Percentiles rank a stretch among this genome's conserved stretches.
Evolutionary conservation across 352 stramenopile genomes (phyloP).

Genomic region (Phytophthora quininea): DNA sequence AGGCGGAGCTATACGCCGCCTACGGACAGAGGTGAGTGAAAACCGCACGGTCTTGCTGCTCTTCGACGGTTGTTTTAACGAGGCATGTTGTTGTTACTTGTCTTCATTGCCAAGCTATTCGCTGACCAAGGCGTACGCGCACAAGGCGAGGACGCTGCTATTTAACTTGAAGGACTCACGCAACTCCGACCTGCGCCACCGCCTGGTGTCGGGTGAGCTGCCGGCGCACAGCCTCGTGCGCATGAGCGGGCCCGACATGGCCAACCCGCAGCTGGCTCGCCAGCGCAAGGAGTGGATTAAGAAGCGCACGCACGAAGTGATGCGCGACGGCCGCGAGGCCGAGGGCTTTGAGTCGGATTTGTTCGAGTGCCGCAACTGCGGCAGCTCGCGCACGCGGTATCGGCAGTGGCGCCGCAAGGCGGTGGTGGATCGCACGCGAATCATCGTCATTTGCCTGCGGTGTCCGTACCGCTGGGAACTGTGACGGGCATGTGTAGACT

Average conservation of each 20-base stretch:
- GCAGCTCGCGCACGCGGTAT: slow-evolving; percentile 76
- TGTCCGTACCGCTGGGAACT: slow-evolving; percentile 85
- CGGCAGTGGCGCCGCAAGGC: slow-evolving; percentile 84
- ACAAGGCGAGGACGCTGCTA: slow-evolving; percentile 79
- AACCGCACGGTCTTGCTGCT: background rate
- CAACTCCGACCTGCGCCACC: slow-evolving; percentile 69
- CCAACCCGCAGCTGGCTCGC: slow-evolving; percentile 82
- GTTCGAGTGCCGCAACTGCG: slow-evolving; percentile 85
- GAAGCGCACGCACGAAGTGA: slow-evolving; percentile 86
- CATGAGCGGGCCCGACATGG: slow-evolving; percentile 83
- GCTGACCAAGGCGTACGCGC: slow-evolving; percentile 77
- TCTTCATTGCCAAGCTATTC: slow-evolving; percentile 42
- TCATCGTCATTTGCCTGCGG: slow-evolving; percentile 79
- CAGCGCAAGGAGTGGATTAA: slow-evolving; percentile 88
- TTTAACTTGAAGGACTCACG: slow-evolving; percentile 86
- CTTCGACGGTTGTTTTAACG: background rate
- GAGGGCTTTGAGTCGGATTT: slow-evolving; percentile 81
- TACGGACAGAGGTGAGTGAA: slow-evolving; percentile 61
- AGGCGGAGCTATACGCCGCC: slow-evolving; percentile 58
- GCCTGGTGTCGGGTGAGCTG: slow-evolving; percentile 69
- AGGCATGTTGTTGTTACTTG: background rate
- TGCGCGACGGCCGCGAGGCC: slow-evolving; percentile 65
- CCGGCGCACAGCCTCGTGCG: slow-evolving; percentile 61
- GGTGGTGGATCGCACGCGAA: slow-evolving; percentile 82
- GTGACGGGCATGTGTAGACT: slow-evolving; percentile 44